phyloP scores from a whole-genome alignment of 1,284 basidiomycete species.

The Rhodotorula sp. region DNA sequence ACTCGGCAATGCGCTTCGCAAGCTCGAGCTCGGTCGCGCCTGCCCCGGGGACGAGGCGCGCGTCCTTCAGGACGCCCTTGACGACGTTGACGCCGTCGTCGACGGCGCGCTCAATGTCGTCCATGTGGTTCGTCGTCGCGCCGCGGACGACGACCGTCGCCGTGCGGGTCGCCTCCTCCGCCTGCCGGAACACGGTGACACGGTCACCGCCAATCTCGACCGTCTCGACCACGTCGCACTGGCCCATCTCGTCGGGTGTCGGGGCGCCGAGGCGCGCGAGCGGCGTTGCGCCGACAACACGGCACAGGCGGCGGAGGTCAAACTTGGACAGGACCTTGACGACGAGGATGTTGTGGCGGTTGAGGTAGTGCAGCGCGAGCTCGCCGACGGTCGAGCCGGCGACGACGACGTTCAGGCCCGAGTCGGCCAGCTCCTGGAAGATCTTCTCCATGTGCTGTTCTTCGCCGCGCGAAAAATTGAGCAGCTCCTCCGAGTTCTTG shows the following conservation, averaged over 20 bases:
- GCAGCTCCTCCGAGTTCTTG: conserved; percentile 93
- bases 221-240: conserved; percentile 90
- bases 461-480: conserved; percentile 93
- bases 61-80: conserved; percentile 88
- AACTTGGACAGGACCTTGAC: conserved; percentile 98
- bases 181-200: conserved; percentile 92
- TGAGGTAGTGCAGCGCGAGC: conserved; percentile 94
- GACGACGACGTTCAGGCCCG: conserved; percentile 90
- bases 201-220: conserved; percentile 97
- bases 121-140: conserved; percentile 89
- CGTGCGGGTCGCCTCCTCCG: conserved; percentile 65
- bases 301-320: conserved; percentile 88
- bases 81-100: conserved; percentile 98
- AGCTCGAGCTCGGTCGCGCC: conserved; percentile 94
- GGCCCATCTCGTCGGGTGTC: conserved; percentile 93
- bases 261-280: conserved; percentile 94
- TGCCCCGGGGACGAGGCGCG: conserved; percentile 87
- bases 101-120: conserved; percentile 93
- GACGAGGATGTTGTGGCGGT: conserved; percentile 89
- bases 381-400: conserved; percentile 92
- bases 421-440: conserved; percentile 94
- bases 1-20: conserved; percentile 76
- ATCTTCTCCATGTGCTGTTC: conserved; percentile 97
- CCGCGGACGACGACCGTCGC: conserved; percentile 96
- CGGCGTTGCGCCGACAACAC: conserved; percentile 93